Base-by-base conservation (phyloP, 2,329 filamentous ascomycete species). In the Neofusicoccum umdonicola region DNA sequence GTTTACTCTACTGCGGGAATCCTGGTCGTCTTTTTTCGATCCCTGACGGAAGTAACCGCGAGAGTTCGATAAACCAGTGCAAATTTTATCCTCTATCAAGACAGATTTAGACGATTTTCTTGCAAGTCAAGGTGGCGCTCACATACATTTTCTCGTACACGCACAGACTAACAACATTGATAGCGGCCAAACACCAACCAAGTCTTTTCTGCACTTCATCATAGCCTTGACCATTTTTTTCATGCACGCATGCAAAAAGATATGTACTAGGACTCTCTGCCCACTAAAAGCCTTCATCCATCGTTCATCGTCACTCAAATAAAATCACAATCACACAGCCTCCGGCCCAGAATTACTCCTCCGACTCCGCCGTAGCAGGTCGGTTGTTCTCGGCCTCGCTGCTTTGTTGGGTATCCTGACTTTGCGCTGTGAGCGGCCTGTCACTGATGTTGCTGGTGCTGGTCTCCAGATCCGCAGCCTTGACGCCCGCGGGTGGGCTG, bases 401-500 rank as follows among this genome's bases (percentile, higher is more conserved):
- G 58, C 58, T 62, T 8, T 51, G 51, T 42, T 64, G 62, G 62
- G 62, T 64, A 65, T 65, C 63, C 47, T 65, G 54, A 44, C 63
- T 65, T 45, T 60, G 35, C 37, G 63, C 63, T 11, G 63, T 65
- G 8, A 47, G 45, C 39, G 63, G 63, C 42, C 64, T 62, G 19
- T 57, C 52, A 27, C 42, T 58, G 42, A 60, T 60, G n/a, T 47
- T 60, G 37, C 56, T 62, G 22, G 44, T 52, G 39, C 44, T 65
- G 19, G 31, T 35, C 45, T 66, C 62, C 6, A 52, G 13, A 11
- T 74, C 70, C 7, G 75, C 70, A 35, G 75, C 77, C 15, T 76
- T 70, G 56, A 79, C 68, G 50, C 77, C 77, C 6, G 76, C 76
- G 6, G 76, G 77, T 7, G 75, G 74, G 27, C 37, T 52, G 6